Evolutionary conservation across 2,329 filamentous ascomycete species (phyloP).

Genomic region (Thelonectria olida): DNA sequence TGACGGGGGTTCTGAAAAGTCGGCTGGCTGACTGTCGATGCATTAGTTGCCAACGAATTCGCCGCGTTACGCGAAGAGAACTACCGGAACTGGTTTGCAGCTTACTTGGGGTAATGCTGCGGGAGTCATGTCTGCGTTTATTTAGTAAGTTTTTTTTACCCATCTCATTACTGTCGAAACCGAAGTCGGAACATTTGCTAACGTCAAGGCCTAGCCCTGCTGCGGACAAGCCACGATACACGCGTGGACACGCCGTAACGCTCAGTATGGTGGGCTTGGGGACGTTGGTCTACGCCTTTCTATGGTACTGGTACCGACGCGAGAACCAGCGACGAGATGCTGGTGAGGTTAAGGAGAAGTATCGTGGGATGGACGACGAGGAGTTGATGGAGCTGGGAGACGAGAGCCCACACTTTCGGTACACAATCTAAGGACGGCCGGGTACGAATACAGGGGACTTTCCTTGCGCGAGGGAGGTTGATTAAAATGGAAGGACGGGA

Average conservation of each 20-base stretch:
- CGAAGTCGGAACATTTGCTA: constrained; percentile 1
- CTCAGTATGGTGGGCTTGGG: constrained; percentile 66
- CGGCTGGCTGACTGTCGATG: background rate
- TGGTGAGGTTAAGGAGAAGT: constrained; percentile 49
- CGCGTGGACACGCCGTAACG: constrained; percentile 69
- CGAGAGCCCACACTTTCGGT: constrained; percentile 60
- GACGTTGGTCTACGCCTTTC: constrained; percentile 59
- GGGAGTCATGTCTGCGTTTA: constrained; percentile 79
- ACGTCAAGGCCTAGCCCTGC: constrained; percentile 49
- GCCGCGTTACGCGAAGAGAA: constrained; percentile 80
- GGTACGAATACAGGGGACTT: no score
- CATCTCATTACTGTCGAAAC: background rate
- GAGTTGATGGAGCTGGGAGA: constrained; percentile 61
- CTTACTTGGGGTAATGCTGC: constrained; percentile 75
- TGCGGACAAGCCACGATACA: constrained; percentile 64
- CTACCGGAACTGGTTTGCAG: constrained; percentile 76
- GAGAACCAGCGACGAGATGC: constrained; percentile 57
- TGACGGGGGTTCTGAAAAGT: background rate
- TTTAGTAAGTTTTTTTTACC: constrained; percentile 52
- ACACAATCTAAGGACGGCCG: constrained; percentile 51
- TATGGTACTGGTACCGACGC: constrained; percentile 62
- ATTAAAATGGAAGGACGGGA: no score
- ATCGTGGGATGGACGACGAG: constrained; percentile 54
- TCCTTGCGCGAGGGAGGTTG: no score
- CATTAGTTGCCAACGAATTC: constrained; percentile 68